These are phyloP conservation scores for Dactylellina haptotyla DNA, from an alignment of 2,329 filamentous ascomycete genomes.

Conservation along the genomic window DNA sequence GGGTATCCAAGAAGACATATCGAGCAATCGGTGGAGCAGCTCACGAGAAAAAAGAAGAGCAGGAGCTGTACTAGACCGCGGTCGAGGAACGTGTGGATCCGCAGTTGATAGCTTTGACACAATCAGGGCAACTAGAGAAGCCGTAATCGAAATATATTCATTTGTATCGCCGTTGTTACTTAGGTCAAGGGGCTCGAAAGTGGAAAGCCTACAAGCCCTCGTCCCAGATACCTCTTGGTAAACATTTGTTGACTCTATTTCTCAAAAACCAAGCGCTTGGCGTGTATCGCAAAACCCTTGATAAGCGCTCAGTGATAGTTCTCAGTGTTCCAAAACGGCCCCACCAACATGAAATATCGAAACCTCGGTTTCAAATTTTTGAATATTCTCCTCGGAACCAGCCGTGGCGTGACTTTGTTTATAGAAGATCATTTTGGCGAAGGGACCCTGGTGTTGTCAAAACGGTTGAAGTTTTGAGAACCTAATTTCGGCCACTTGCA, in stretches of 20 bases:
- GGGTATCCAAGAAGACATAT: slow-evolving; percentile 18
- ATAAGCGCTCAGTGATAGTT: neutral
- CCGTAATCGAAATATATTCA: no score
- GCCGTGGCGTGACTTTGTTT: neutral
- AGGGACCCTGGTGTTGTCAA: neutral
- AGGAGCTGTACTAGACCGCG: slow-evolving; percentile 15
- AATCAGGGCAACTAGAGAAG: neutral
- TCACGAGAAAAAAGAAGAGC: slow-evolving; percentile 7
- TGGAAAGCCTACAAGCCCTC: no score
- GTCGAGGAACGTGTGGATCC: slow-evolving; percentile 15
- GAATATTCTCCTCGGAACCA: neutral
- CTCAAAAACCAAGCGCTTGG: slow-evolving; percentile 21
- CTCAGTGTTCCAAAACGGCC: neutral
- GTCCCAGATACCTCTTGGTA: no score
- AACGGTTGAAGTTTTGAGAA: neutral
- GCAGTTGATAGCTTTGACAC: neutral
- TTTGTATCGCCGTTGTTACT: no score
- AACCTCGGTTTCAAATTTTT: slow-evolving; percentile 20
- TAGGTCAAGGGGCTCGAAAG: no score
- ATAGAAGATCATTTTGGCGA: neutral
- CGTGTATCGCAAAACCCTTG: slow-evolving; percentile 27
- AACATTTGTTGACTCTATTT: neutral
- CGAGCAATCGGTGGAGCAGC: neutral
- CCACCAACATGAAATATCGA: neutral
- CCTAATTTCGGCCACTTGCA: neutral